Evolutionary conservation across 2,329 filamentous ascomycete genomes (phyloP), one percentile per base, ranked within the genome.

Genomic region (Microcyclosporella mali): DNA sequence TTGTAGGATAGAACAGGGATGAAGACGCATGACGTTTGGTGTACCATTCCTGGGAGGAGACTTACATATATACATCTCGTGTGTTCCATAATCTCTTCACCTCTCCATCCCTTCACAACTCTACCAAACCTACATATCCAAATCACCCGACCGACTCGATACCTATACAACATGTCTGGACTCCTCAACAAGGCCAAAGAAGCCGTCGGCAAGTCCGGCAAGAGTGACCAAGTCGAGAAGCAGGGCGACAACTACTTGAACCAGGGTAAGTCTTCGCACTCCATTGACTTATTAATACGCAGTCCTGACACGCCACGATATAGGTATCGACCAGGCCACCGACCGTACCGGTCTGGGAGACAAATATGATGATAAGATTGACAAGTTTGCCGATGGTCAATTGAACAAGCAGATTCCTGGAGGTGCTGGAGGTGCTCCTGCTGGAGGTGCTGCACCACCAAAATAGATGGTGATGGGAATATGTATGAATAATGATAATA

Each of bases 311-410:
- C n/a, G n/a, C n/a, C n/a, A n/a, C n/a, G n/a, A 6, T 28, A 3
- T 18, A 45, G 52, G 43, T 21, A 51, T 53, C 31, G 52, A 55
- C 40, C 38, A 48, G 17, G 40, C 41, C 12, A 55, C 52, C 34
- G 52, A 55, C 45, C 43, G 43, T 15, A 31, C 33, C 14, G 52
- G 50, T 14, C 18, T 55, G 7, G 52, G 52, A 11, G 52, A 55
- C 44, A 55, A 53, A 41, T 53, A 55, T 45, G 52, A 55, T 27
- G 46, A 52, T 37, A 52, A 53, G 47, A 55, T 55, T 45, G 41
- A 53, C 48, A 53, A 55, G 45, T n/a, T 53, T 14, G 49, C 51
- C 32, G 52, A 55, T 28, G 43, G 47, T 21, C 47, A 55, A 39
- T 43, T 53, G 38, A 53, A 55, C 40, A 55, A 55, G 44, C 51